Evolutionary conservation across 495 filamentous ascomycete genomes (phyloP), one percentile per base, ranked within the genome.

Genomic region (Aspergillus olivimuriae): DNA sequence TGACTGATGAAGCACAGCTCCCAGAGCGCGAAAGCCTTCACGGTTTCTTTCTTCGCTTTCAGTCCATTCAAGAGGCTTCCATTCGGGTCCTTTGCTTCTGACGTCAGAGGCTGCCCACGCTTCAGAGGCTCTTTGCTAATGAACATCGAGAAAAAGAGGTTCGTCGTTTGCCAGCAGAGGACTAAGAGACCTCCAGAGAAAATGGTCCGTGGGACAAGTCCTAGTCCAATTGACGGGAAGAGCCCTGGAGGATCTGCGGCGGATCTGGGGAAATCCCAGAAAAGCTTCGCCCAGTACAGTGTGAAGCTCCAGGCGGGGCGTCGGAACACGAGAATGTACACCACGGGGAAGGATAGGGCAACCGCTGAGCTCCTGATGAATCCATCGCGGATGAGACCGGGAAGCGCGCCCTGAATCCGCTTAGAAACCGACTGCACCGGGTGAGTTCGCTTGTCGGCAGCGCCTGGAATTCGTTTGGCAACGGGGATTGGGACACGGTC

Each of bases 71-170:
- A 58, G 31, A 98, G 69, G 53, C 83, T 95, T 26, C 88, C 91
- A 52, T 94, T 98, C 1, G 92, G 89, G 65, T 97, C 94, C 50
- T 81, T 85, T 4, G 87, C 86, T 42, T 89, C 84, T 9, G 74
- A 69, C 1, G 88, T 94, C 17, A 98, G 72, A n/a, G 89, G 88
- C 51, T 86, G 81, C 2, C 74, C 81, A 46, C 83, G 80, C 61
- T 92, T 94, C 33, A 95, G 57, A 5, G 94, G 92, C 50, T 84
- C 81, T 58, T 84, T 80, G 17, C 80, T 76, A 47, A 96, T 75
- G 63, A 87, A 88, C 22, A 82, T 56, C 19, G 81, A 80, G 62
- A 96, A 97, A 34, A 83, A 77, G 11, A 74, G 60, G 55, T 94
- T 91, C 18, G 78, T 75, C 4, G 82, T 66, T 32, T 86, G 77